Base-by-base conservation (phyloP, 495 filamentous ascomycete genomes). In the Trichoderma asperelloides region DNA sequence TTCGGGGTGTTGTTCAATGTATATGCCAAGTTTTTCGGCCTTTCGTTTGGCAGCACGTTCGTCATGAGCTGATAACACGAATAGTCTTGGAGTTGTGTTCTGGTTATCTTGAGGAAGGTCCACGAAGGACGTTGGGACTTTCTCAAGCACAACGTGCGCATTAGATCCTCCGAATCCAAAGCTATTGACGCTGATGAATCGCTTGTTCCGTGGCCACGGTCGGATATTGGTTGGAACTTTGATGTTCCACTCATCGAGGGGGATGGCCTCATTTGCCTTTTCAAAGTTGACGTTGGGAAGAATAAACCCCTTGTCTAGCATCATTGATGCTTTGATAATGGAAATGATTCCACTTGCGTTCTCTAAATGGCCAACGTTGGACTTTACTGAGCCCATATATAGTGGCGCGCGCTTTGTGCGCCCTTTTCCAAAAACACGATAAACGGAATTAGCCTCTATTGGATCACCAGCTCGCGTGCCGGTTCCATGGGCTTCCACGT, bases 381-480 rank as follows among this genome's bases (percentile, higher is more conserved):
- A 74, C 64, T 85, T 85, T 0, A 83, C 71, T 0, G 80, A 79
- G 7, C 82, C 82, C 39, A 85, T 71, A 55, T 74, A 73, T 6
- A 80, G 66, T 0, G 74, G 70, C 3, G 69, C 69, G 13, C 16
- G 62, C 23, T 30, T 33, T 39, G 28, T 33, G 21, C 69, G 62
- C 62, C 37, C 65, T 45, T 21, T 66, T 12, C 75, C 75, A 51
- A 70, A 65, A 73, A 74, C 11, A 60, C 71, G 33, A 64, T 71
- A 45, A 57, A 70, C 28, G 80, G 83, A 81, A 3, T 66, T 65
- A 0, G 74, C 68, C 67, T 88, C 85, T 0, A 79, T 69, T 0
- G 81, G 82, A 67, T 87, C 85, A 1, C 83, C 83, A 0, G 74
- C 73, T 55, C 70, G 71, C 23, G 88, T 90, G 4, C 86, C 87